Evolutionary conservation across 192 early-diverging fungal genomes (phyloP), one percentile per base, ranked within the genome.

Genomic region (Bifiguratus adelaidae): DNA sequence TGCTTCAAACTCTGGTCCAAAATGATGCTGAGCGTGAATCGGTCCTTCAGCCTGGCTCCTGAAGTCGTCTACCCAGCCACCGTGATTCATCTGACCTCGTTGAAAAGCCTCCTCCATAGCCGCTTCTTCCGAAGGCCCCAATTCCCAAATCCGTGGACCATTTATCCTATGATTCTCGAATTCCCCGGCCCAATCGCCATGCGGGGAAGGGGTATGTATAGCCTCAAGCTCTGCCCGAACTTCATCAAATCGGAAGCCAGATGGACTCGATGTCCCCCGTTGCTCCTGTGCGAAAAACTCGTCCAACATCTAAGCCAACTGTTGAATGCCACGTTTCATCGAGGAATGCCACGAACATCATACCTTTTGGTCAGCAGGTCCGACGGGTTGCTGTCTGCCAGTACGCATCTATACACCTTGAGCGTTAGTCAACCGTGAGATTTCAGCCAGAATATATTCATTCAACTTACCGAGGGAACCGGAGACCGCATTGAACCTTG

Each of bases 1-100:
- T 15, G 58, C 61, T 48, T 78, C 76, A 49, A 78, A 78, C 42
- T 68, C 66, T 35, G 61, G 55, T n/a, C 70, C 61, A 41, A 66
- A 51, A 28, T 74, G 70, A 4, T 56, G 41, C 12, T 55, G 48
- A 29, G 47, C 53, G 26, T 47, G 38, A 9, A 35, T 35, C 1
- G 41, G 30, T 18, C 65, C 43, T 27, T 70, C 62, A 15, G 67
- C 63, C 3, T 57, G 58, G 20, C 67, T 56, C 58, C 70, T 64
- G 40, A 68, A 78, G 41, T 78, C 72, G 8, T 67, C 52, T 30
- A 58, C 61, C 76, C 76, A 78, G 12, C 49, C 70, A 57, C 44
- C 59, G 36, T 50, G 58, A 23, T 37, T 51, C 7, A 43, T 19
- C 36, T 25, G 47, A 15, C 43, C 35, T 44, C 61, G 51, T 34